Conservation (phyloP, 257 asterid species). For the Coffea canephora region DNA sequence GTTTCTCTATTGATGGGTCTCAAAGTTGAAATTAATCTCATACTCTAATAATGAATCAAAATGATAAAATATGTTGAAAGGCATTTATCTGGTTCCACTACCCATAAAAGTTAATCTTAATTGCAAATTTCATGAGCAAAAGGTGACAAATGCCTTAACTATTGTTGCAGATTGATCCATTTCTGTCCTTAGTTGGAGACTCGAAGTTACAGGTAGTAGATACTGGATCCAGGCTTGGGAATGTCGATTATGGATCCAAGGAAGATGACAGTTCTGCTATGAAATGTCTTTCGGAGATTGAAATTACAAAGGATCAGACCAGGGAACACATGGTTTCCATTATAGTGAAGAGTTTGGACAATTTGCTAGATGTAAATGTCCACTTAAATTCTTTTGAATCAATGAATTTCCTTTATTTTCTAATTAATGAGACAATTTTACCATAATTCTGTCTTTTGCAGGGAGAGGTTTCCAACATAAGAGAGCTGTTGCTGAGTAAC, state of each 20-base stretch:
- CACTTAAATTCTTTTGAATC: neutral
- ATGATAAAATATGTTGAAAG: neutral
- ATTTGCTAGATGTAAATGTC: constrained; percentile 44
- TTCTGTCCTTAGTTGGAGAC: constrained; percentile 72
- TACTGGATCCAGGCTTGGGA: constrained; percentile 35
- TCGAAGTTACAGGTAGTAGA: constrained; percentile 67
- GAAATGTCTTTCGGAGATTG: constrained; percentile 64
- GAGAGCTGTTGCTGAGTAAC: constrained; percentile 64
- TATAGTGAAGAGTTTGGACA: constrained; percentile 57
- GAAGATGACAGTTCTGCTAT: constrained; percentile 78
- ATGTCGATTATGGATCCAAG: constrained; percentile 58
- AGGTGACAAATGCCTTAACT: neutral
- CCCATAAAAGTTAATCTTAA: neutral
- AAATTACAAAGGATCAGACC: constrained; percentile 53
- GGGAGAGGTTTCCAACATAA: constrained; percentile 50
- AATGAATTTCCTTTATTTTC: neutral
- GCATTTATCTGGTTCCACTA: neutral
- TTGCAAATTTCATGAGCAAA: constrained; percentile 6
- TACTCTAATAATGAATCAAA: neutral
- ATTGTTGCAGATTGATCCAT: constrained; percentile 80
- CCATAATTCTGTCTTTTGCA: constrained; percentile 29
- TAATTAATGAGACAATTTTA: neutral
- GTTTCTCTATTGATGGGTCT: neutral
- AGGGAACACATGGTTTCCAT: constrained; percentile 61
- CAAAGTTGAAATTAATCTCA: neutral